phyloP scores from a whole-genome alignment of 2,329 filamentous ascomycete species.

The Huntiella moniliformis region DNA sequence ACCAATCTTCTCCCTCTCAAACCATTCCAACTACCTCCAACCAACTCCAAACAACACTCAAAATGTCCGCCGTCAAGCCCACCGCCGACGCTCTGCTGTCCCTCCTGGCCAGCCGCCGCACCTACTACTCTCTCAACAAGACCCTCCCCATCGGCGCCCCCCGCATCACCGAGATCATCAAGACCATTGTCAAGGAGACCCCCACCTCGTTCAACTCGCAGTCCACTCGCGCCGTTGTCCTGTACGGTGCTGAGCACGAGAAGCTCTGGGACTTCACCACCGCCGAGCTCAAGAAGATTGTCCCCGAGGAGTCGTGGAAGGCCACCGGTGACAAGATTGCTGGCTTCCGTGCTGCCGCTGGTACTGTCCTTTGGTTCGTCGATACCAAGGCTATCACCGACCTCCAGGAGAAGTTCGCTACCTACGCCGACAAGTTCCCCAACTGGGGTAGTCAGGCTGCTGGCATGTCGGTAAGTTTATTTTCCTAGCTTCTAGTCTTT shows the following conservation, averaged over 20 bases:
- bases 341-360: constrained; percentile 52
- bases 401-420: constrained; percentile 48
- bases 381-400: constrained; percentile 48
- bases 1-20: constrained; percentile 2
- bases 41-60: constrained; percentile 14
- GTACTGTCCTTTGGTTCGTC: constrained; percentile 77
- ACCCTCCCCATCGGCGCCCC: constrained; percentile 35
- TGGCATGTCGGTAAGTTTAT: constrained; percentile 43
- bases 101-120: constrained; percentile 48
- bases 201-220: constrained; percentile 84
- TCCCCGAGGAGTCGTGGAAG: constrained; percentile 45
- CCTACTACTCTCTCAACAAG: constrained; percentile 49
- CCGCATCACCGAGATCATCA: constrained; percentile 46
- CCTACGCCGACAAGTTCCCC: constrained; percentile 66
- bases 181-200: constrained; percentile 44
- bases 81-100: constrained; percentile 33
- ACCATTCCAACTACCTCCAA: constrained; percentile 4
- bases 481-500: not conserved
- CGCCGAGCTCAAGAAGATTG: constrained; percentile 46
- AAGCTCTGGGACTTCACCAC: constrained; percentile 65
- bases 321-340: constrained; percentile 25
- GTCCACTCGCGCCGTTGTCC: constrained; percentile 57
- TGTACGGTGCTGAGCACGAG: constrained; percentile 68
- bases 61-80: constrained; percentile 23
- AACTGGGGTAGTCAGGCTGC: constrained; percentile 56